Evolutionary conservation across 768 basidiomycete genomes (phyloP), one percentile per base, ranked within the genome.

Genomic region (Hericium rajendrae): DNA sequence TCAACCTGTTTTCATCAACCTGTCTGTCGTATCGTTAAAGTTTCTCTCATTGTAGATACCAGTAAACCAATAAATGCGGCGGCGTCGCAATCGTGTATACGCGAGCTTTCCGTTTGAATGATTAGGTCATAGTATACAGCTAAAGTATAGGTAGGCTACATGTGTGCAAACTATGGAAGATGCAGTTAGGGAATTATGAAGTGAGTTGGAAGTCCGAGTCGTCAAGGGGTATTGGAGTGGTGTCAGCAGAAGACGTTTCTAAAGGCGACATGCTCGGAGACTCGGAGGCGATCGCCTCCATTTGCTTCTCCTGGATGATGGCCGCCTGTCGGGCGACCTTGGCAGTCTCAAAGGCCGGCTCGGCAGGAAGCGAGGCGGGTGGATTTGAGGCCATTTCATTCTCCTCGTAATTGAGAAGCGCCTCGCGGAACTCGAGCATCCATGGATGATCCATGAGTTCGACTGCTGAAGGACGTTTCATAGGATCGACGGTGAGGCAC

Each of bases 361-460:
- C 80, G 3, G 72, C 65, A 0, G 80, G 72, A 62, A 79, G 68
- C 57, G 77, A 72, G 10, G 68, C 65, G 8, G 77, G 73, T 53
- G 79, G 76, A 53, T 71, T 76, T 50, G 76, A 73, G 24, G 77
- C 75, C 60, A 80, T 73, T 64, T 85, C 83, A 2, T 76, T 77
- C 58, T 84, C 83, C 61, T 88, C 85, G 63, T 85, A 88, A 59
- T 74, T 82, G 51, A 79, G 67, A 39, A 91, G 73, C 9, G 84
- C 80, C 65, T 85, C 86, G 54, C 85, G 81, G 69, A 92, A 86
- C 55, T 87, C 84, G 41, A 86, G 73, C 79, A 95, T 88, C 95
- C 97, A 98, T 15, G 83, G 80, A 69, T 97, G 91, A 40, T 85
- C 78, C 73, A 94, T 81, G 28, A 98, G 80, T 66, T 97, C 92